These are phyloP conservation scores for Diaporthe sp. DNA, from an alignment of 2,329 filamentous ascomycete species.

Conservation along the genomic window DNA sequence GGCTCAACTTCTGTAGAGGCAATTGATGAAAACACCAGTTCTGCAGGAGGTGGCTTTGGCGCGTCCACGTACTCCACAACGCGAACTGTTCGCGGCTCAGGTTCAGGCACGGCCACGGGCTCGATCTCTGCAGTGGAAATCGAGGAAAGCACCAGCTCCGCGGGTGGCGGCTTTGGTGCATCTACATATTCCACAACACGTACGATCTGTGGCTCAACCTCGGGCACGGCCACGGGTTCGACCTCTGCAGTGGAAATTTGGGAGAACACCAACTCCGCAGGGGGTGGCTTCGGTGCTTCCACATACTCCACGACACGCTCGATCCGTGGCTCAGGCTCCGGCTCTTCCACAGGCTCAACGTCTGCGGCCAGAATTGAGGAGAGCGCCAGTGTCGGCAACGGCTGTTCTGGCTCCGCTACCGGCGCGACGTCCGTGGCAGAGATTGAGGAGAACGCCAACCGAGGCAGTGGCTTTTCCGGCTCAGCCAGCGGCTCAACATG, in stretches of 20 bases:
- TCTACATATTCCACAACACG: conserved; percentile 43
- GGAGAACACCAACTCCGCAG: conserved; percentile 45
- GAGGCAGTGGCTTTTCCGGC: conserved; percentile 34
- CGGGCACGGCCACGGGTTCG: conserved; percentile 34
- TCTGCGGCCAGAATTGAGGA: conserved; percentile 41
- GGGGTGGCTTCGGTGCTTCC: conserved; percentile 38
- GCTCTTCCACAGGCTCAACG: conserved; percentile 39
- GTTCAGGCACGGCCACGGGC: conserved; percentile 41
- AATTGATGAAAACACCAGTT: conserved; percentile 47
- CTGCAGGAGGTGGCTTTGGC: conserved; percentile 36
- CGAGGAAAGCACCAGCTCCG: conserved; percentile 45
- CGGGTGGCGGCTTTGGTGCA: conserved; percentile 37
- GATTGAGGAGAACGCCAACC: conserved; percentile 39
- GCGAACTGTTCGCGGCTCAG: conserved; percentile 37
- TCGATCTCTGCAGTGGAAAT: conserved; percentile 43
- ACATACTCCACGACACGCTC: conserved; percentile 43
- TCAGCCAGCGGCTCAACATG: conserved; percentile 41
- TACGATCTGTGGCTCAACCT: conserved; percentile 41
- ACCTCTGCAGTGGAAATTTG: conserved; percentile 42
- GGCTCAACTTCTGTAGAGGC: conserved; percentile 43
- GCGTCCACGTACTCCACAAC: conserved; percentile 42
- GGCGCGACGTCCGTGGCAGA: conserved; percentile 42
- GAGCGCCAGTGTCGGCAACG: conserved; percentile 34
- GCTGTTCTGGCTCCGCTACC: conserved; percentile 37
- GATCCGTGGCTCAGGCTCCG: conserved; percentile 42